Evolutionary conservation across 371 early-diverging fungal genomes (phyloP).

Genomic region (Saksenaea oblongispora): DNA sequence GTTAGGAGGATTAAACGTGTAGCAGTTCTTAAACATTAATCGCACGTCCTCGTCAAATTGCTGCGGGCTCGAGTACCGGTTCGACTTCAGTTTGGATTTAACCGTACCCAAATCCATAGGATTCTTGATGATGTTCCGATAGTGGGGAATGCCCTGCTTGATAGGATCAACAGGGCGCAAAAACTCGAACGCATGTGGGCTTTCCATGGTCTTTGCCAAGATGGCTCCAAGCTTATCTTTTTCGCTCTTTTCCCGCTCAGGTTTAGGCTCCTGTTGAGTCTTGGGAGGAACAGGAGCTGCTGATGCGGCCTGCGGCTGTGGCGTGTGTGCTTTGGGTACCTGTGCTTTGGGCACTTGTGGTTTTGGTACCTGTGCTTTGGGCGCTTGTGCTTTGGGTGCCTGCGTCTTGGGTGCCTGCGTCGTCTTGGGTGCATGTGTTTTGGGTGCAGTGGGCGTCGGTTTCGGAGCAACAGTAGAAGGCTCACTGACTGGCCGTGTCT

Average conservation of each 20-base stretch:
- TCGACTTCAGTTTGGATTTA: slow-evolving; percentile 61
- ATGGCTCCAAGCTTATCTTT: slow-evolving; percentile 34
- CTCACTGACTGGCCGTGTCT: neutral
- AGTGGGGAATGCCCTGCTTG: slow-evolving; percentile 58
- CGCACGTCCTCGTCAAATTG: slow-evolving; percentile 52
- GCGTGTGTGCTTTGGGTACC: neutral
- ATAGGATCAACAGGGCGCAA: slow-evolving; percentile 53
- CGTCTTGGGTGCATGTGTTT: neutral
- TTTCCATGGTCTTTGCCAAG: slow-evolving; percentile 34
- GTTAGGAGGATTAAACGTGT: slow-evolving; percentile 75
- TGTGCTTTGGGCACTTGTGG: neutral
- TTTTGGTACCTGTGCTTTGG: neutral
- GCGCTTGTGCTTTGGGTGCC: neutral
- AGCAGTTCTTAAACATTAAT: slow-evolving; percentile 58
- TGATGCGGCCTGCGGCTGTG: neutral
- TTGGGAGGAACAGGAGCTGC: slow-evolving; percentile 11
- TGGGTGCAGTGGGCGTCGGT: neutral
- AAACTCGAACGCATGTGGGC: slow-evolving; percentile 43
- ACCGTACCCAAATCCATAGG: slow-evolving; percentile 99
- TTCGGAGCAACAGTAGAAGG: slow-evolving; percentile 11
- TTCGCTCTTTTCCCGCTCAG: slow-evolving; percentile 14
- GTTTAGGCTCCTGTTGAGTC: slow-evolving; percentile 7
- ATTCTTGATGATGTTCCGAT: slow-evolving; percentile 80
- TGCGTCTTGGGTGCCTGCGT: no score
- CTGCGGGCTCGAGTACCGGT: slow-evolving; percentile 41